Evolutionary conservation across 208 protist species (phyloP), one percentile per base, ranked within the genome.

Genomic region (Endotrypanum monterogeii): DNA sequence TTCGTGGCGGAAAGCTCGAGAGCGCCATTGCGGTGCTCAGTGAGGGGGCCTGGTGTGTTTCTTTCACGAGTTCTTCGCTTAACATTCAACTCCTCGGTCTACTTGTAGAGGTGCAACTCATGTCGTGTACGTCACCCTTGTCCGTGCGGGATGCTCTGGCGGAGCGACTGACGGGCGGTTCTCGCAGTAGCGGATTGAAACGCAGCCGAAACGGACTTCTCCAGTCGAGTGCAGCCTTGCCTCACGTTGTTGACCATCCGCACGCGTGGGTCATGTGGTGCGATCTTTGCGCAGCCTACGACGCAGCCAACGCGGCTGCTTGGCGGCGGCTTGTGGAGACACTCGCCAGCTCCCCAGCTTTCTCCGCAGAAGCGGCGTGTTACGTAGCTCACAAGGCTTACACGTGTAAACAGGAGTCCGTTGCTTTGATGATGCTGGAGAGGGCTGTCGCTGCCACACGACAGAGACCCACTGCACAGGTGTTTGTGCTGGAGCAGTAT

Each of bases 51-150:
- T 96, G 91, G 91, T 71, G 73, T 73, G 65, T 84, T 12, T 72
- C 79, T 2, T 96, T 96, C 74, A 83, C 82, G 54, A 83, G 76
- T 50, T 16, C 74, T 32, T 71, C 80, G 1, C 74, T 86, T 41
- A 96, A 96, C 70, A 68, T 85, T 41, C 58, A 88, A 65, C 81
- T 96, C 28, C 66, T 96, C 8, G 91, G 91, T 44, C 44, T 90
- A 20, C 73, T 81, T 35, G 69, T 87, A 20, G 91, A 96, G 82
- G 81, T 91, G 66, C 75, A 71, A 35, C 77, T 93, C 20, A 78
- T 87, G 74, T 63, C 78, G 23, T 48, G 35, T 1, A 2, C 62
- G 25, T 55, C 68, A 14, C 46, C 74, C 1, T 25, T 48, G 18
- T 37, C 46, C 5, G 58, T 62, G 52, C 74, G 56, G 16, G 60